Conservation (phyloP, 2,329 filamentous ascomycete species). For the Colletotrichum sp. region DNA sequence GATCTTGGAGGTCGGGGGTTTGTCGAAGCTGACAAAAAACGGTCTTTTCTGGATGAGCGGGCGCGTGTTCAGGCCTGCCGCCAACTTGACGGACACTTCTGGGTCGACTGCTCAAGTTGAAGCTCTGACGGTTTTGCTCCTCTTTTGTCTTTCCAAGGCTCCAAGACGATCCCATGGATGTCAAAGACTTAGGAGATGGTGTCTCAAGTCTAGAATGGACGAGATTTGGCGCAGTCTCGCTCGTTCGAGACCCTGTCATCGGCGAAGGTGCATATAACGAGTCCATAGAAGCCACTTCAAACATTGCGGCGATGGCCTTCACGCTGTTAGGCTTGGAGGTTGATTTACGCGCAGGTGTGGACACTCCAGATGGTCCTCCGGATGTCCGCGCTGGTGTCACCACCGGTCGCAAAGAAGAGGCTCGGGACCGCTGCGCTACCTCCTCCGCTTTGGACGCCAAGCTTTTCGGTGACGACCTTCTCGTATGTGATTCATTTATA, state of each 20-base stretch:
- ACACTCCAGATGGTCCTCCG: background rate
- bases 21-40: background rate
- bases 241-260: background rate
- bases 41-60: conserved; percentile 17
- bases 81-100: background rate
- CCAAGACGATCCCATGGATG: conserved; percentile 21
- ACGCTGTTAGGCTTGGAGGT: conserved; percentile 38
- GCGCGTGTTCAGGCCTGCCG: background rate
- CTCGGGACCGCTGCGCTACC: conserved; percentile 2
- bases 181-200: conserved; percentile 22
- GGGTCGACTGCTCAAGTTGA: background rate
- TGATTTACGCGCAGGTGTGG: conserved; percentile 18
- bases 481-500: background rate
- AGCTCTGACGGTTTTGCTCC: background rate
- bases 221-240: background rate
- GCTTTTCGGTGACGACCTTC: background rate
- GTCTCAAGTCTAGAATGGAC: conserved; percentile 19
- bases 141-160: conserved; percentile 17
- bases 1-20: background rate
- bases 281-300: conserved; percentile 42
- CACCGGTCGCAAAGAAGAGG: background rate
- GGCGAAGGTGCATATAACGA: conserved; percentile 22
- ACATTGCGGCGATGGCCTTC: conserved; percentile 56
- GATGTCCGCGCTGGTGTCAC: background rate
- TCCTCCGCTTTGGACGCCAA: conserved; percentile 5